Evolutionary conservation across 176 grass and related monocot genomes (phyloP), one percentile per base, ranked within the genome.

Genomic region (Phyllostachys edulis): DNA sequence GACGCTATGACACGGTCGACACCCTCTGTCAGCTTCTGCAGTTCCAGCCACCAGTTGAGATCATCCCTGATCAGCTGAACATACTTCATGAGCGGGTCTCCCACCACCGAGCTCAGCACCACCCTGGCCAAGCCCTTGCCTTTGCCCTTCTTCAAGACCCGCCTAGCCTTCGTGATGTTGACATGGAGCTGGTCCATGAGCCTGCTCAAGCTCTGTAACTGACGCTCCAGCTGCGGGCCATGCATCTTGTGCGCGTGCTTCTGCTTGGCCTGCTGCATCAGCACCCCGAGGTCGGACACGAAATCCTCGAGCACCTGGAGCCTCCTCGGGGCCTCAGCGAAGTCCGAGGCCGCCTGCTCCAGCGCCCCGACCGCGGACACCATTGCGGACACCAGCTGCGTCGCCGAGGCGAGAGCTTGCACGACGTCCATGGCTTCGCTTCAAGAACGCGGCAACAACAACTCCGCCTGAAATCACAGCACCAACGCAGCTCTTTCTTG

Each of bases 41-140:
- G 32, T 71, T 95, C 93, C 51, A 95, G 80, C 93, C 93, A 95
- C 90, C 80, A 84, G 79, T 87, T 92, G 69, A 95, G 73, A 29
- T 92, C 93, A 59, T 95, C 93, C 80, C 76, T 90, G 67, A 95
- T 90, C 1, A 89, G 82, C 79, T 85, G 87, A 21, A 82, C 80
- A 16, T 85, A 87, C 81, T 74, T 90, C 64, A 85, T 78, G 17
- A 95, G 67, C 44, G 88, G 88, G 67, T 95, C 90, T 2, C 93
- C 93, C 26, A 55, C 42, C 41, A 95, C 87, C 17, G 93, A 88
- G 80, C 82, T 92, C 79, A 88, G 83, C 44, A 95, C 82, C 82
- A 95, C 60, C 71, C 81, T 92, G 72, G 80, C 62, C 20, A 95
- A 52, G 34, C 79, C 63, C 50, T 88, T 95, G 51, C 82, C 73